These are phyloP conservation scores for Eucalyptus virginea DNA, from an alignment of 345 rosid genomes.

Conservation along the genomic window DNA sequence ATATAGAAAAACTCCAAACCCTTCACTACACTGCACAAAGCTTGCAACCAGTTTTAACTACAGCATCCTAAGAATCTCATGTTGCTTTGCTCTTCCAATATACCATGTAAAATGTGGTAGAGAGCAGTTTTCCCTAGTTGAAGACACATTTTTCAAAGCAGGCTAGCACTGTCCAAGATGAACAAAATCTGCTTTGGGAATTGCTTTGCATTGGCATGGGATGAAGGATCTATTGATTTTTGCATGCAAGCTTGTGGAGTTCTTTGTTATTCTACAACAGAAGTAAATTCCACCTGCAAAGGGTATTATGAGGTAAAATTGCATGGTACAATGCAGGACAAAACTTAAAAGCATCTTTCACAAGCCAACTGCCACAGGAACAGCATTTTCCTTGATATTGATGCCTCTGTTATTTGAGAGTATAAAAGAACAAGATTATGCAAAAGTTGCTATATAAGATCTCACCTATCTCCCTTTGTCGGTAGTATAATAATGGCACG, in stretches of 20 bases:
- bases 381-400: not conserved
- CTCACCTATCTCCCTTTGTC: constrained; percentile 74
- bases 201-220: not conserved
- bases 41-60: not conserved
- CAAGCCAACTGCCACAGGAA: not conserved
- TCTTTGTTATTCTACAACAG: not conserved
- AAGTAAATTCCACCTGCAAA: not conserved
- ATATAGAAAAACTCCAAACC: not conserved
- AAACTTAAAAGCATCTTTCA: not conserved
- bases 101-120: not conserved
- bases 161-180: not conserved
- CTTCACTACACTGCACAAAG: not conserved
- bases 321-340: not conserved
- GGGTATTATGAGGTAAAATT: not conserved
- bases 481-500: constrained; percentile 90
- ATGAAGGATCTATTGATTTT: not conserved
- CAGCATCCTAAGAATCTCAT: not conserved
- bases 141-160: not conserved
- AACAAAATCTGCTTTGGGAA: not conserved
- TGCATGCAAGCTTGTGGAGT: not conserved
- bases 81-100: not conserved
- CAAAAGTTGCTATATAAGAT: not conserved
- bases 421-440: not conserved
- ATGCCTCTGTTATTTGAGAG: not conserved
- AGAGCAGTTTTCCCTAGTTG: not conserved